A percentile compares a stretch with the other conserved stretches of the same genome.
phyloP scores from a whole-genome alignment of 768 basidiomycete genomes.

The Clitopilus passeckerianus region DNA sequence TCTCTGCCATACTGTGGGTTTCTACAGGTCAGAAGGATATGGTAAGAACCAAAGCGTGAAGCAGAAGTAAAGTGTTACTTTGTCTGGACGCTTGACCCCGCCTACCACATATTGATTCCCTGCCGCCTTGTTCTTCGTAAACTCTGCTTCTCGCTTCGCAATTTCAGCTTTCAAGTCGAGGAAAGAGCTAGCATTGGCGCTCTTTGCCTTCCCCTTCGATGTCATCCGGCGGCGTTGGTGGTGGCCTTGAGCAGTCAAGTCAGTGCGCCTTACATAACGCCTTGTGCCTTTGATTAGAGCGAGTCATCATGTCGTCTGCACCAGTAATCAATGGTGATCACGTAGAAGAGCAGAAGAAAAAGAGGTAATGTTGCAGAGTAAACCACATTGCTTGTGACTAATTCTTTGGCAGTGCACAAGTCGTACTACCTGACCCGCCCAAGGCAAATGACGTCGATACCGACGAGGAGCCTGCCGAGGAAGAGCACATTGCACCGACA shows the following conservation, averaged over 20 bases:
- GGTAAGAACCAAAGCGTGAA: not conserved
- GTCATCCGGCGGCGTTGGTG: not conserved
- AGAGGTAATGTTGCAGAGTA: not conserved
- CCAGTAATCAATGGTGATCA: not conserved
- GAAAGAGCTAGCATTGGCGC: conserved; percentile 70
- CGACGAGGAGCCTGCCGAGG: conserved; percentile 39
- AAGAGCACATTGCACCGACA: conserved; percentile 30
- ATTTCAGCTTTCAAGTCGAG: conserved; percentile 80
- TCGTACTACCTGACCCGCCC: not conserved
- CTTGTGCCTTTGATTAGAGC: not conserved
- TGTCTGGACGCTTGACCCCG: conserved; percentile 62
- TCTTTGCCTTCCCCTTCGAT: conserved; percentile 60
- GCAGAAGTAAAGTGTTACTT: conserved; percentile 37
- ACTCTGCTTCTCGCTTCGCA: conserved; percentile 55
- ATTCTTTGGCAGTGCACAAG: not conserved
- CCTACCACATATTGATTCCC: conserved; percentile 54
- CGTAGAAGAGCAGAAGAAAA: not conserved
- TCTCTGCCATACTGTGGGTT: conserved; percentile 71
- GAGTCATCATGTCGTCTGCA: not conserved
- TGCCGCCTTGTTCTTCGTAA: conserved; percentile 52
- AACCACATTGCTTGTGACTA: not conserved
- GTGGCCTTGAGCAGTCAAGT: not conserved
- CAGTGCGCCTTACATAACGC: not conserved
- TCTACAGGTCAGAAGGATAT: conserved; percentile 34
- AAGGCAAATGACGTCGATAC: conserved; percentile 5